These are phyloP conservation scores for Agastache rugosa DNA, from an alignment of 257 asterid genomes.

Conservation along the genomic window DNA sequence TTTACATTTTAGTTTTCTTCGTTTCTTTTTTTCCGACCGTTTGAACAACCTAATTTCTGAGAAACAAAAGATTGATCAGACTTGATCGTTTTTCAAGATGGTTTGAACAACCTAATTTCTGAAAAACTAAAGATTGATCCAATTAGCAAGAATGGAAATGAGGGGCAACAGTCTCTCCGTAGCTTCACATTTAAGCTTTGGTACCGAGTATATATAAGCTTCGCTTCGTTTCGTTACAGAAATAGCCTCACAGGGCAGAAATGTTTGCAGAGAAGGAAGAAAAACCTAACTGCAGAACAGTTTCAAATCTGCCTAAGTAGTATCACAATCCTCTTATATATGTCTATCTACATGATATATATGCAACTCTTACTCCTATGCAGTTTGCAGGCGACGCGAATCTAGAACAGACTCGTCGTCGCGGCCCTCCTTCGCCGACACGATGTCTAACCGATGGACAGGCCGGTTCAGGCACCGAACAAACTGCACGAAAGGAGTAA, in stretches of 20 bases:
- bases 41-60: no score
- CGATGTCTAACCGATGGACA: slow-evolving; percentile 46
- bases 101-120: no score
- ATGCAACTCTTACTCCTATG: slow-evolving; percentile 35
- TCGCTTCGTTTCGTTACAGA: background rate
- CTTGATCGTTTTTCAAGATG: no score
- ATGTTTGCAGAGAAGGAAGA: background rate
- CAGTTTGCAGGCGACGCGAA: slow-evolving; percentile 62
- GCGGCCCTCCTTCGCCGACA: slow-evolving; percentile 39
- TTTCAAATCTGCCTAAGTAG: background rate
- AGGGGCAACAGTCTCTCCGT: no score
- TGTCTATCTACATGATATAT: slow-evolving; percentile 2
- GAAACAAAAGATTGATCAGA: no score
- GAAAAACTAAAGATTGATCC: no score
- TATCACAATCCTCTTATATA: background rate
- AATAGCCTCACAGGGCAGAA: background rate
- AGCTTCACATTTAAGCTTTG: background rate
- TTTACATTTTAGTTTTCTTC: no score
- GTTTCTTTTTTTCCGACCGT: no score
- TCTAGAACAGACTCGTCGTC: slow-evolving; percentile 37
- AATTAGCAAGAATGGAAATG: no score
- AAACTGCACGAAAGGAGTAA: slow-evolving; percentile 57
- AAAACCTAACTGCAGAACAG: slow-evolving; percentile 10
- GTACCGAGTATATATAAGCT: background rate
- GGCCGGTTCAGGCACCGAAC: slow-evolving; percentile 54